phyloP scores from a whole-genome alignment of 75 land plant species.

The Larix kaempferi region DNA sequence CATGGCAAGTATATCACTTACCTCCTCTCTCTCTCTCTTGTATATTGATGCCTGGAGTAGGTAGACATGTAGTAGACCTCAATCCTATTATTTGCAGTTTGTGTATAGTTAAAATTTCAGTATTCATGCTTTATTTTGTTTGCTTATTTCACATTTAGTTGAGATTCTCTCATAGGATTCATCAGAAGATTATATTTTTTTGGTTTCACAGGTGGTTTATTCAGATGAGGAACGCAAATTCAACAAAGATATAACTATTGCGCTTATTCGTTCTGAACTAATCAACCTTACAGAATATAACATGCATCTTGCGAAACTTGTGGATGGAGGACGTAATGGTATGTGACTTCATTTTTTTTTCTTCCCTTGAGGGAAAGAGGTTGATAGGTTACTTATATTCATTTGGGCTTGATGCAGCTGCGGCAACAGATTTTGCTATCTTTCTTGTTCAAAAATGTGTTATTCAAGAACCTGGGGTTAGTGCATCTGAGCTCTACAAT shows the following conservation, averaged over 20 bases:
- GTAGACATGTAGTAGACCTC: no score
- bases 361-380: no score
- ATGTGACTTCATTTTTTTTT: constrained; percentile 23
- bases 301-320: constrained; percentile 87
- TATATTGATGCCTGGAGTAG: no score
- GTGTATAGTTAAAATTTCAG: no score
- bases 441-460: constrained; percentile 78
- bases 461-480: constrained; percentile 57
- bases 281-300: constrained; percentile 88
- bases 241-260: constrained; percentile 77
- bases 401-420: constrained; percentile 46
- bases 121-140: no score
- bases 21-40: no score
- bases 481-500: constrained; percentile 73
- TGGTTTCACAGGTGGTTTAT: constrained; percentile 65
- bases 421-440: constrained; percentile 87
- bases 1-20: no score
- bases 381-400: background rate
- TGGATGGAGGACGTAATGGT: constrained; percentile 97
- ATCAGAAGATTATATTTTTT: background rate
- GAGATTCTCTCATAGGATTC: background rate
- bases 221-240: constrained; percentile 87
- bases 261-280: constrained; percentile 80
- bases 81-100: no score
- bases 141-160: no score